Conservation (phyloP, 768 basidiomycete species). For the Agrocybe pediades region DNA sequence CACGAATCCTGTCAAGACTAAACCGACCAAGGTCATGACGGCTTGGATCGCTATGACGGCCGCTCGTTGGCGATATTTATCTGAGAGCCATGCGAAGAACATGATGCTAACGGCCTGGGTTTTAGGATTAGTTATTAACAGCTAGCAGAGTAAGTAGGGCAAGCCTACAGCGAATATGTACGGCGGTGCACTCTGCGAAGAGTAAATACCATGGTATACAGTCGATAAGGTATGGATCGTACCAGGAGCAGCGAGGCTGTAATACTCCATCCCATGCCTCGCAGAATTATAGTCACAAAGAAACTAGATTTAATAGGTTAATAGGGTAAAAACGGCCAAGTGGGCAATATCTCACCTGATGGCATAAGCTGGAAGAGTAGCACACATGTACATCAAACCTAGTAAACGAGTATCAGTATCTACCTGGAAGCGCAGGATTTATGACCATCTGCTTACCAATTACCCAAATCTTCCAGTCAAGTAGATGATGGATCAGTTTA, state of each 20-base stretch:
- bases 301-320: constrained; percentile 27
- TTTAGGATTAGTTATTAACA: background rate
- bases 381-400: constrained; percentile 53
- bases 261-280: constrained; percentile 50
- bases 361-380: constrained; percentile 50
- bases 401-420: background rate
- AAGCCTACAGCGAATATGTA: constrained; percentile 46
- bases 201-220: background rate
- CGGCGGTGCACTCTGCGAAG: constrained; percentile 46
- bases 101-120: constrained; percentile 42
- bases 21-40: constrained; percentile 40
- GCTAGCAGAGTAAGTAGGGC: constrained; percentile 2
- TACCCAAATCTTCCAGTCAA: constrained; percentile 53
- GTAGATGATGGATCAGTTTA: constrained; percentile 37
- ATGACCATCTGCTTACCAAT: constrained; percentile 30
- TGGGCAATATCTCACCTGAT: constrained; percentile 37
- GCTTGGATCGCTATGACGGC: constrained; percentile 44
- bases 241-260: constrained; percentile 44
- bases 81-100: constrained; percentile 49
- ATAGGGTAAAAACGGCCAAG: background rate
- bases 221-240: constrained; percentile 5
- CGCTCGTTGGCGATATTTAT: constrained; percentile 43
- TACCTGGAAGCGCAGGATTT: background rate
- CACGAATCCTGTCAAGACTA: constrained; percentile 41
- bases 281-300: constrained; percentile 49